Evolutionary conservation across 371 early-diverging fungal genomes (phyloP), one percentile per base, ranked within the genome.

Genomic region (Apophysomyces variabilis): DNA sequence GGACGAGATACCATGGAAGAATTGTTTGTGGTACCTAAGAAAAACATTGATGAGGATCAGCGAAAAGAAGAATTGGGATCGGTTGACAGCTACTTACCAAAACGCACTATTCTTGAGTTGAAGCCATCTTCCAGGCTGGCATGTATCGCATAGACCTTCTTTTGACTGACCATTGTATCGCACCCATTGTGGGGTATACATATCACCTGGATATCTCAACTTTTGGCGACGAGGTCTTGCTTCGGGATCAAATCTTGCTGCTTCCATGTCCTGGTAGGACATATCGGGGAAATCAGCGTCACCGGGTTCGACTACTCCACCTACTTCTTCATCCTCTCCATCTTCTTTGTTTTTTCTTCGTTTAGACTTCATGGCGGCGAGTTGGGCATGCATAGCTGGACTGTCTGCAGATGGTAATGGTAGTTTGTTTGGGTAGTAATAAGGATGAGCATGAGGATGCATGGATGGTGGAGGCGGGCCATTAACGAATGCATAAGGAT

Each of bases 41-140:
- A 47, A 32, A 38, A 26, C 26, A 21, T 21, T 38, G 37, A 16
- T 16, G 57, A 59, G 44, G 36, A 11, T 57, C 45, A 38, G 37
- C 39, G 44, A 43, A 36, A 26, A 46, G 35, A 65, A 0, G 64
- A 54, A 13, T 21, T 3, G 44, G 46, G 21, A 43, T 54, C 9
- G 50, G 3, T 41, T 18, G 21, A n/a, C 7, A 16, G 41, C 5
- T 36, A 36, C 68, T 68, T 84, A 92, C 96, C 96, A 96, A 66
- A 83, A 96, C 4, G 96, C 96, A 65, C 93, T 92, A 73, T 94
- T 95, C 72, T 96, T 96, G 21, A 96, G 84, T 71, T 96, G 94
- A 39, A 96, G 78, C 96, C 96, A 96, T 71, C 89, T 89, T 5
- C 93, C 94, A 9, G 95, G 93, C 47, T 77, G 74, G 73, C 96